These are phyloP conservation scores for Gossypium rotundifolium DNA, from an alignment of 345 rosid genomes.

Conservation along the genomic window DNA sequence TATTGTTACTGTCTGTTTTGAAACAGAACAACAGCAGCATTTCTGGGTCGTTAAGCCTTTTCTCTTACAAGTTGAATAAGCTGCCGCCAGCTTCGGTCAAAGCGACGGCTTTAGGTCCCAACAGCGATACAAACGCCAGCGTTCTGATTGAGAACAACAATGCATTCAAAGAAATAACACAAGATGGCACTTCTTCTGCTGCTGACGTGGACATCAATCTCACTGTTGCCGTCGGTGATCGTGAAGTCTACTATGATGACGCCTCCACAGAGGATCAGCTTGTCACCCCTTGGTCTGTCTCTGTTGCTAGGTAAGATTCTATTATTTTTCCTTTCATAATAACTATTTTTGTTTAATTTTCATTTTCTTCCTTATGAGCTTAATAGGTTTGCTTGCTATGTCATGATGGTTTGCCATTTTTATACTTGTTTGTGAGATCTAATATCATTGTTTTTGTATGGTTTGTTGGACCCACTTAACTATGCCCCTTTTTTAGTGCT, in stretches of 20 bases:
- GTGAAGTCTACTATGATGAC: slow-evolving; percentile 68
- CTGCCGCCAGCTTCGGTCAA: slow-evolving; percentile 27
- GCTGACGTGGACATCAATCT: slow-evolving; percentile 39
- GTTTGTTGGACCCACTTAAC: too few species aligned
- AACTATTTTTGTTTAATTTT: background rate
- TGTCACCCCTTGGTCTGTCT: slow-evolving; percentile 75
- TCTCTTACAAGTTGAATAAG: slow-evolving; percentile 31
- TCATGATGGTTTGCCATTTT: background rate
- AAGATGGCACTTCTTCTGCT: slow-evolving; percentile 30
- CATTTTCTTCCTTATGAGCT: background rate
- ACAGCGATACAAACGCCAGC: slow-evolving; percentile 35
- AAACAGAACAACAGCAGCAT: slow-evolving; percentile 42
- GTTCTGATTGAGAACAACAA: slow-evolving; percentile 39
- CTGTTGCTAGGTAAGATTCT: slow-evolving; percentile 59
- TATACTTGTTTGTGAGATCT: background rate
- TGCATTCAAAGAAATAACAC: slow-evolving; percentile 28
- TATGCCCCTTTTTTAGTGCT: background rate
- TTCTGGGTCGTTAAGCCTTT: slow-evolving; percentile 34
- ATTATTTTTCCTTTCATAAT: background rate
- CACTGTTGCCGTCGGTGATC: slow-evolving; percentile 47
- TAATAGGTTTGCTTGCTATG: background rate
- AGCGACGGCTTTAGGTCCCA: slow-evolving; percentile 32
- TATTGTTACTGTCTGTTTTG: slow-evolving; percentile 12
- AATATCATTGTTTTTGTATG: background rate
- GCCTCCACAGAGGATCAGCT: slow-evolving; percentile 63